Base-by-base conservation (phyloP, 139 green algal species). In the Chlamydomonas schloesseri region DNA sequence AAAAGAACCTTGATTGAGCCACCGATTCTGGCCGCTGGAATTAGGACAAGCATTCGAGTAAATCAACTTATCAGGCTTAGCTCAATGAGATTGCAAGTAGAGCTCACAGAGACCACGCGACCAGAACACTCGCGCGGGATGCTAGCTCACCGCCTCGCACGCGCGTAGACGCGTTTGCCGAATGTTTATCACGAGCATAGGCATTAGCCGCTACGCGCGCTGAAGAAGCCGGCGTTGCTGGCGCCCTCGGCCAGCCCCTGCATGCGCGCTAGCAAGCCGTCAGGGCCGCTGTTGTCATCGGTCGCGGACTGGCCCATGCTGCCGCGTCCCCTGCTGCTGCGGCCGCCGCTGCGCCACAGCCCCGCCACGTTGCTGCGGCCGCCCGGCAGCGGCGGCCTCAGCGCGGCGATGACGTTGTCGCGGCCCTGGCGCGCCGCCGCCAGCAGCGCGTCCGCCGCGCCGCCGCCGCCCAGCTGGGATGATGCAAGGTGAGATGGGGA, bases 251-350 rank as follows among this genome's bases (percentile, higher is more conserved):
- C n/a, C 14, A 72, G 67, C n/a, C 67, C 67, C 67, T n/a, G 14
- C 67, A 72, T 74, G 36, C 36, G 10, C 17, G 9, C 36, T 14
- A 74, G 13, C 18, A 34, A 37, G 13, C 64, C 64, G 26, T 28
- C 64, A n/a, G n/a, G n/a, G n/a, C n/a, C n/a, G n/a, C n/a, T n/a
- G n/a, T n/a, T n/a, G n/a, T n/a, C n/a, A n/a, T n/a, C n/a, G n/a
- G n/a, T n/a, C 64, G n/a, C 13, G 3, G 23, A 17, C n/a, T 71
- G 23, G 13, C 13, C 64, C 64, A 71, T 33, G 23, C 64, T 5
- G 53, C 31, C 6, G 33, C 21, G 53, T 81, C n/a, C n/a, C n/a
- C n/a, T n/a, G n/a, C n/a, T 81, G 53, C 73, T 81, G 73, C 73
- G 55, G 18, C 73, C 73, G 53, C 65, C 73, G n/a, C n/a, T n/a